phyloP scores from a whole-genome alignment of 1,139 yeast genomes.

The Ogataea hybrid region DNA sequence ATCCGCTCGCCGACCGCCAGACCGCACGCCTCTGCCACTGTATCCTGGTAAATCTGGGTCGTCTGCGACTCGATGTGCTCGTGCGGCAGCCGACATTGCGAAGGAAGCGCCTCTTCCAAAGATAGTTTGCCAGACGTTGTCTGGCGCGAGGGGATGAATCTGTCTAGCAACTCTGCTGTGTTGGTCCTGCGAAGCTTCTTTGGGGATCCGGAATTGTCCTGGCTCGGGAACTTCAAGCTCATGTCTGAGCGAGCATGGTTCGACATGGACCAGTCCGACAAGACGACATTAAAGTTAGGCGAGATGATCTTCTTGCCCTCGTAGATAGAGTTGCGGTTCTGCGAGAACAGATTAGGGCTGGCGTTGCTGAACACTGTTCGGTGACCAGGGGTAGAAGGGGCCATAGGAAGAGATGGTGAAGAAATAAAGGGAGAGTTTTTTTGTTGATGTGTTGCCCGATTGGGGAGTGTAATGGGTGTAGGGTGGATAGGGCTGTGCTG shows the following conservation, averaged over 20 bases:
- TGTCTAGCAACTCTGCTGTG: conserved; percentile 36
- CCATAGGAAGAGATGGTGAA: conserved; percentile 5
- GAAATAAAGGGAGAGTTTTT: conserved; percentile 5
- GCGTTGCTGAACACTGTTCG: conserved; percentile 30
- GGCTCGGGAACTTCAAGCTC: conserved; percentile 5
- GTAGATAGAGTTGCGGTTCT: conserved; percentile 29
- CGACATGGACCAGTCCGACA: conserved; percentile 30
- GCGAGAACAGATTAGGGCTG: conserved; percentile 29
- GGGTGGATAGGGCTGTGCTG: background rate
- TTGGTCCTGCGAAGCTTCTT: conserved; percentile 30
- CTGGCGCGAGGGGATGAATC: conserved; percentile 54
- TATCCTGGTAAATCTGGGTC: conserved; percentile 69
- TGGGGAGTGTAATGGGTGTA: conserved; percentile 10
- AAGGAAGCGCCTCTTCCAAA: conserved; percentile 31
- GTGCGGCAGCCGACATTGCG: conserved; percentile 46
- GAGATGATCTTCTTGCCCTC: conserved; percentile 30
- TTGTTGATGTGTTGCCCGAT: conserved; percentile 13
- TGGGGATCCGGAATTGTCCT: conserved; percentile 22
- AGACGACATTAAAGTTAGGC: conserved; percentile 34
- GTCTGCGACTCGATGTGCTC: conserved; percentile 68
- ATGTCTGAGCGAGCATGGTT: conserved; percentile 14
- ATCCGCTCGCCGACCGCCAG: conserved; percentile 81
- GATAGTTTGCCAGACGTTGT: conserved; percentile 44
- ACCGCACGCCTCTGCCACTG: conserved; percentile 95
- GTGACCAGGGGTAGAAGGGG: conserved; percentile 25